Conservation (phyloP, 345 rosid species). For the Eucalyptus sp. region DNA sequence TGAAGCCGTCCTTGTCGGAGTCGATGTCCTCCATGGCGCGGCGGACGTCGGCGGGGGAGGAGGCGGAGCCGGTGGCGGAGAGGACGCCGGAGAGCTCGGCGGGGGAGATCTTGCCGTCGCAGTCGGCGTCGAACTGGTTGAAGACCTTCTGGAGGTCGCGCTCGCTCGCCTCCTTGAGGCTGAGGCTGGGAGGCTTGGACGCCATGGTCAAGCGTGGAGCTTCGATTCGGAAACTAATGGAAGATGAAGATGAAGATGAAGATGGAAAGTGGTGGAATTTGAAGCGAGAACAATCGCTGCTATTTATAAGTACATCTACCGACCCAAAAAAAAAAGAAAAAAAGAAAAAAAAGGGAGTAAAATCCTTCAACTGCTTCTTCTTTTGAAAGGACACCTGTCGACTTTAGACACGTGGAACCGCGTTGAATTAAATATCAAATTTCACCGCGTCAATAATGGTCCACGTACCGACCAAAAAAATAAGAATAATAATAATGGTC, state of each 20-base stretch:
- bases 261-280: neutral
- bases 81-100: constrained; percentile 20
- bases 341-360: too few species aligned
- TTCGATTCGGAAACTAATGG: neutral
- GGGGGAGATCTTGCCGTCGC: constrained; percentile 33
- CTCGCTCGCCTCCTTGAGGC: neutral
- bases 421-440: neutral
- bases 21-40: constrained; percentile 28
- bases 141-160: constrained; percentile 16
- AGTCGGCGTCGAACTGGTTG: constrained; percentile 20
- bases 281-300: neutral
- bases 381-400: neutral
- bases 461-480: too few species aligned
- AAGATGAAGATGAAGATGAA: neutral
- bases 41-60: constrained; percentile 7
- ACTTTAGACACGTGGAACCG: neutral
- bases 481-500: too few species aligned
- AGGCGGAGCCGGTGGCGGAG: constrained; percentile 12
- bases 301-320: accelerated
- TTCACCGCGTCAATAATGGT: too few species aligned
- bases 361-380: accelerated
- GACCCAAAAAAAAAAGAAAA: neutral
- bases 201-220: neutral
- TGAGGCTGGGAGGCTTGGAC: neutral
- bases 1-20: constrained; percentile 23